A percentile compares a stretch with the other conserved stretches of the same genome.
These are phyloP conservation scores for Aspergillus novofumigatus DNA, from an alignment of 2,329 filamentous ascomycete genomes.

Conservation along the genomic window DNA sequence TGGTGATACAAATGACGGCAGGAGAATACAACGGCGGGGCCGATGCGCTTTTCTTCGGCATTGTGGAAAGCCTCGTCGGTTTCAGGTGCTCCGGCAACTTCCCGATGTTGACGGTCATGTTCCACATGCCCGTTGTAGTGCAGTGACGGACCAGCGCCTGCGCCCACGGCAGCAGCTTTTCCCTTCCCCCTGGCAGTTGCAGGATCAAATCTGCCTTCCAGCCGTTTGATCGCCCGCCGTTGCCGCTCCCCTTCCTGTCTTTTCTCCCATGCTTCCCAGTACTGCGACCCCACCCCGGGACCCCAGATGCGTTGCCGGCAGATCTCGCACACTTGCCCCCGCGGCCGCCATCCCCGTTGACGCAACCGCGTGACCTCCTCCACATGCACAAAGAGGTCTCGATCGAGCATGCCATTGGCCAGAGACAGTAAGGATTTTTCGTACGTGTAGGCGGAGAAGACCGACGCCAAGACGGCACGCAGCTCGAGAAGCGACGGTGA, in stretches of 20 bases:
- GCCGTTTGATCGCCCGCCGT: conserved; percentile 24
- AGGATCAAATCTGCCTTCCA: conserved; percentile 27
- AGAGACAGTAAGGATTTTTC: conserved; percentile 84
- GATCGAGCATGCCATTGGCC: conserved; percentile 80
- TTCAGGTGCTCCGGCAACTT: conserved; percentile 1
- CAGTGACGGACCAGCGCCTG: conserved; percentile 14
- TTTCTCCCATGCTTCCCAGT: conserved; percentile 80
- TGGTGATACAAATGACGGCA: conserved; percentile 49
- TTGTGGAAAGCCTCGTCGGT: conserved; percentile 1
- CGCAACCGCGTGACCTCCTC: conserved; percentile 68
- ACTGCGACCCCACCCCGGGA: conserved; percentile 69
- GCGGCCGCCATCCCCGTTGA: conserved; percentile 82
- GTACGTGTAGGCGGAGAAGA: conserved; percentile 93
- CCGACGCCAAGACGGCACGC: conserved; percentile 75
- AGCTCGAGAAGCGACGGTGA: conserved; percentile 86
- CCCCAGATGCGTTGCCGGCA: conserved; percentile 85
- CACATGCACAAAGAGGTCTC: conserved; percentile 83
- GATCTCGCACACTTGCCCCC: conserved; percentile 80
- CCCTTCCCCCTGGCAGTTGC: conserved; percentile 33
- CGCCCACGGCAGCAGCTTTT: conserved; percentile 30
- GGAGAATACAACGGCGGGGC: conserved; percentile 43
- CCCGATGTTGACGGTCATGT: neutral
- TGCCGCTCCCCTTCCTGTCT: conserved; percentile 39
- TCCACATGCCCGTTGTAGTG: conserved; percentile 14
- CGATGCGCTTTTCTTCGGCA: conserved; percentile 5